Base-by-base conservation (phyloP, 2,329 filamentous ascomycete species). In the Xylariaceae sp. region DNA sequence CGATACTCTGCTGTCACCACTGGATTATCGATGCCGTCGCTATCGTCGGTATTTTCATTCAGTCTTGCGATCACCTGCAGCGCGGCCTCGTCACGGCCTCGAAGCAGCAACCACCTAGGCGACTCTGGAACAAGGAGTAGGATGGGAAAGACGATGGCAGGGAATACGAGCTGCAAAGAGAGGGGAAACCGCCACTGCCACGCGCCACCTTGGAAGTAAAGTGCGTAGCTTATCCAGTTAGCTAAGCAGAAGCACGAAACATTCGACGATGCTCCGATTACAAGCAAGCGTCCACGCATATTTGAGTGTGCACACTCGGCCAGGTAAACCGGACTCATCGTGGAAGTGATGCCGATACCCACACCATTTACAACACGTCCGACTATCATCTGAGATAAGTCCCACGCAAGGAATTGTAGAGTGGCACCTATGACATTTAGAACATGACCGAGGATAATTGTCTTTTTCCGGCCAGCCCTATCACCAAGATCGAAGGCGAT, bases 401-500 rank as follows among this genome's bases (percentile, higher is more conserved):
- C 50, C 52, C 57, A 71, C 1, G 67, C 45, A 9, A 60, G 57
- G 43, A 59, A 64, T 65, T 89, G 87, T 2, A 90, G 74, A 44
- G 75, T 79, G 57, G 86, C 86, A 40, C 87, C 87, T 1, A 89
- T 72, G 40, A 81, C 77, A 73, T 88, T 90, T 48, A 89, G 71
- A 3, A 85, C 20, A 46, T 82, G 79, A 26, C 86, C 87, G 18
- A 84, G 70, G 20, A 84, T 69, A 56, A 89, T 89, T 1, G 87
- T 89, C 70, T 77, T 76, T 70, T 88, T 85, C 63, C 90, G 83
- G 43, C 90, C 90, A 2, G 91, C 73, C 53, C 70, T 76, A 69
- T 92, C 85, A 60, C 86, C 86, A 37, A 75, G 65, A 1, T 83
- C 80, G 57, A 89, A 90, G 40, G 86, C 89, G 37, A 84, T 74